phyloP scores from a whole-genome alignment of 257 asterid species.

The Marsdenia floribunda region DNA sequence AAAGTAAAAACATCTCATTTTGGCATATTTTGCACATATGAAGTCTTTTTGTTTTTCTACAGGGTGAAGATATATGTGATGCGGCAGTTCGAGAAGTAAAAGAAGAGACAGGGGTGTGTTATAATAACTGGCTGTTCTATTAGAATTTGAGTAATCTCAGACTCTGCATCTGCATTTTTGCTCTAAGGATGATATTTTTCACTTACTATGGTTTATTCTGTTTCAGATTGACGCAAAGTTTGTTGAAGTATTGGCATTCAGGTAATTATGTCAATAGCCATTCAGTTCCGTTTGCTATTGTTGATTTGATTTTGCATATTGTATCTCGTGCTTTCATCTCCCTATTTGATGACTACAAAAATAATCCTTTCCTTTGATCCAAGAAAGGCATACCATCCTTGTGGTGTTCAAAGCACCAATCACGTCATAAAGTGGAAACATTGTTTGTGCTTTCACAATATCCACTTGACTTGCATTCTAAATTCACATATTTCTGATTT shows the following conservation, averaged over 20 bases:
- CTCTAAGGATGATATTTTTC: slow-evolving; percentile 11
- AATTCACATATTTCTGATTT: background rate
- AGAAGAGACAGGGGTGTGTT: slow-evolving; percentile 98
- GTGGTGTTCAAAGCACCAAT: background rate
- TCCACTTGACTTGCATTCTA: background rate
- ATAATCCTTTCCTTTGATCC: background rate
- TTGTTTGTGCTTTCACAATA: background rate
- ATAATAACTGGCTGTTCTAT: background rate
- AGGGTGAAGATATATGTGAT: slow-evolving; percentile 94
- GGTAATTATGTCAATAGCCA: slow-evolving; percentile 34
- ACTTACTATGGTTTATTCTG: slow-evolving; percentile 13
- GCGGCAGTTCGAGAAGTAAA: slow-evolving; percentile 97
- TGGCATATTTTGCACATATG: background rate
- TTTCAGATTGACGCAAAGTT: slow-evolving; percentile 74
- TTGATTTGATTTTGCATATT: background rate
- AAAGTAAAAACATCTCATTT: background rate
- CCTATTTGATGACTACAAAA: background rate
- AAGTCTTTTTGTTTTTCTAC: slow-evolving; percentile 12
- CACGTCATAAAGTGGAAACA: background rate
- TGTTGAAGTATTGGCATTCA: slow-evolving; percentile 77
- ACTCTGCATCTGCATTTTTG: background rate
- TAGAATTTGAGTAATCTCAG: slow-evolving; percentile 3
- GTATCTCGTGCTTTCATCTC: background rate
- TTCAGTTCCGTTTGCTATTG: background rate
- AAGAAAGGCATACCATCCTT: background rate